Evolutionary conservation across 805 yeast species (phyloP), one percentile per base, ranked within the genome.

Genomic region (Clavispora vitiphila): DNA sequence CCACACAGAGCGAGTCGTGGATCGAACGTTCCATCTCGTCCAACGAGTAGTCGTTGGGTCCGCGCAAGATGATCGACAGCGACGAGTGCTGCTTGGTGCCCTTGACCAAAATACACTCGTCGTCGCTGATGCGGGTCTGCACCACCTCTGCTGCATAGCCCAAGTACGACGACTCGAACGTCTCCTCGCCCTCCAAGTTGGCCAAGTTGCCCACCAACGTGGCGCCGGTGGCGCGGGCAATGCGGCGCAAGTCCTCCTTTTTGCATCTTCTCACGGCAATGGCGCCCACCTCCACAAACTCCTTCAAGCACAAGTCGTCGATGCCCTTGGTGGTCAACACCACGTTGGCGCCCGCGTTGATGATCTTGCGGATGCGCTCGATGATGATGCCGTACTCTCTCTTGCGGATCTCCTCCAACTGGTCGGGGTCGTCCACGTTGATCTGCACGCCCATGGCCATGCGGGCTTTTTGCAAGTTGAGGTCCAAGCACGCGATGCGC

Each of bases 361-460:
- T 74, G 55, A 89, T 84, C 64, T 85, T 89, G 49, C 77, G 74
- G 53, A 89, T 82, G 64, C 89, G 81, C 62, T 89, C 96, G 47
- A 86, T 68, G 23, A 88, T 78, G 48, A 89, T 86, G 34, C 87
- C 96, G 56, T 82, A 80, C 69, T 89, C 97, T 56, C 96, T 78
- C 62, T 86, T 80, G 57, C 96, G 77, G 53, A 89, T 87, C 55
- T 86, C 86, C 70, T 93, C 99, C 54, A 93, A 77, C 67, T 88
- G 96, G 55, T 93, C 96, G 32, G 99, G 99, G 62, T 93, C 97
- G 55, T 87, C 96, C 59, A 93, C 88, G 61, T 90, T 90, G 64
- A 93, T 86, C 64, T 89, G 95, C 40, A 93, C 98, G 41, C 99
- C 99, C 81, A 93, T 81, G 32, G 97, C 96, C 96, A 93, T 88